Percentiles rank a stretch among this genome's conserved stretches.
Conservation (phyloP, 768 basidiomycete species). For the Russula vinacea region DNA sequence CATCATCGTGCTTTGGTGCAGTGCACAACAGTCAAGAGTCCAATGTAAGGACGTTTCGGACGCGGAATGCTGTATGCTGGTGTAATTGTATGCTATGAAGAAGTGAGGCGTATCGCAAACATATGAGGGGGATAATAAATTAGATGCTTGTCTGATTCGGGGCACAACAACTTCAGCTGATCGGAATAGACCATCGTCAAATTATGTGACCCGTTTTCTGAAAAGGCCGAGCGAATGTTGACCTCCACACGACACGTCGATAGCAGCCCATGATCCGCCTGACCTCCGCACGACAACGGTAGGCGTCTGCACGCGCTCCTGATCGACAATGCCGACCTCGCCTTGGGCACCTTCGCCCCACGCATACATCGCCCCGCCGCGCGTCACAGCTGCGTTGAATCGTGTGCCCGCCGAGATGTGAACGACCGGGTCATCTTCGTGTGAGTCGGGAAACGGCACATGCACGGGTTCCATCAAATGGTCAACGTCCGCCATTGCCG, state of each 20-base stretch:
- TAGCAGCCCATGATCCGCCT: slow-evolving; percentile 66
- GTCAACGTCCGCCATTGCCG: slow-evolving; percentile 54
- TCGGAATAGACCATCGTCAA: not conserved
- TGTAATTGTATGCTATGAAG: slow-evolving; percentile 6
- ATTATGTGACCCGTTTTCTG: slow-evolving; percentile 25
- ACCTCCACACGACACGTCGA: slow-evolving; percentile 68
- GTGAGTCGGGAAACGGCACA: slow-evolving; percentile 56
- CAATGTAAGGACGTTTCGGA: slow-evolving; percentile 2
- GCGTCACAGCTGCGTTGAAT: slow-evolving; percentile 68
- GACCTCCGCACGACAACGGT: slow-evolving; percentile 66
- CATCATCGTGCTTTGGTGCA: not conserved
- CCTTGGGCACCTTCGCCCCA: slow-evolving; percentile 81
- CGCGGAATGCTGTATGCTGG: not conserved
- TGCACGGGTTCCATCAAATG: slow-evolving; percentile 64
- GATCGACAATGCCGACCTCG: slow-evolving; percentile 58
- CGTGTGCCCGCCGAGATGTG: slow-evolving; percentile 67
- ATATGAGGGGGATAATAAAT: slow-evolving; percentile 24
- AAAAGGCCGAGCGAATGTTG: slow-evolving; percentile 61
- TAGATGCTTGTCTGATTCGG: slow-evolving; percentile 12
- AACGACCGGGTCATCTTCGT: slow-evolving; percentile 55
- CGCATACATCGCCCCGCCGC: slow-evolving; percentile 62
- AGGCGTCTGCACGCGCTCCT: slow-evolving; percentile 61
- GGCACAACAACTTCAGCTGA: slow-evolving; percentile 2
- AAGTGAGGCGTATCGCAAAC: slow-evolving; percentile 11
- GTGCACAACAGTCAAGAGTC: slow-evolving; percentile 8